Evolutionary conservation across 805 yeast genomes (phyloP).

Genomic region (Maudiozyma barnettii): DNA sequence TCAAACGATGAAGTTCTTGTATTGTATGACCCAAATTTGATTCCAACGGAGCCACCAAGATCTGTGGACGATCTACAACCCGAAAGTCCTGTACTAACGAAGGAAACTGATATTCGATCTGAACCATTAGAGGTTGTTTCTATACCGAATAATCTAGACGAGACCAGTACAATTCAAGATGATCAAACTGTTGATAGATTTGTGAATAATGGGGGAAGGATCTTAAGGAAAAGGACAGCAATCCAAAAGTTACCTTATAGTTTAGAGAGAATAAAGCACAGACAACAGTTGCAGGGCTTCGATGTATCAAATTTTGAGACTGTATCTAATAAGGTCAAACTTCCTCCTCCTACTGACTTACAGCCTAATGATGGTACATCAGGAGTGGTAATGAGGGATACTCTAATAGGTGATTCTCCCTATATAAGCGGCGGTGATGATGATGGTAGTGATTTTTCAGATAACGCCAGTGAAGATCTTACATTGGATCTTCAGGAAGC

Average conservation of each 20-base stretch:
- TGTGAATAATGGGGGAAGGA: slow-evolving; percentile 6
- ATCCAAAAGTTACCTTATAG: slow-evolving; percentile 31
- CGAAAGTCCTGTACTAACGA: neutral
- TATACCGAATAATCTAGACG: too few relatives aligned
- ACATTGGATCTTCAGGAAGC: too few relatives aligned
- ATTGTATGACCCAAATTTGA: neutral
- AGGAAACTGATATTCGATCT: neutral
- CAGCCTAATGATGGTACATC: neutral
- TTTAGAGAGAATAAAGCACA: slow-evolving; percentile 26
- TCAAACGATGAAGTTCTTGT: slow-evolving; percentile 8
- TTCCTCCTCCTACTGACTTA: slow-evolving; percentile 7
- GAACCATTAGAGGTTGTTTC: too few relatives aligned
- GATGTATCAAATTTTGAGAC: slow-evolving; percentile 21
- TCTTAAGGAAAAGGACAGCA: slow-evolving; percentile 26
- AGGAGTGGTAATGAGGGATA: neutral
- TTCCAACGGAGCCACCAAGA: neutral
- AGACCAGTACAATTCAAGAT: neutral
- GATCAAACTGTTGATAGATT: neutral
- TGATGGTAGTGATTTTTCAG: neutral
- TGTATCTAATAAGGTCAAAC: slow-evolving; percentile 13
- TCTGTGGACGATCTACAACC: neutral
- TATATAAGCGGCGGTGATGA: neutral
- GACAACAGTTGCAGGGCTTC: slow-evolving; percentile 23
- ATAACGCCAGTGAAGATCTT: slow-evolving; percentile 1
- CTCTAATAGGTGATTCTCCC: neutral